Evolutionary conservation across 495 filamentous ascomycete genomes (phyloP).

Genomic region (Podospora didyma): DNA sequence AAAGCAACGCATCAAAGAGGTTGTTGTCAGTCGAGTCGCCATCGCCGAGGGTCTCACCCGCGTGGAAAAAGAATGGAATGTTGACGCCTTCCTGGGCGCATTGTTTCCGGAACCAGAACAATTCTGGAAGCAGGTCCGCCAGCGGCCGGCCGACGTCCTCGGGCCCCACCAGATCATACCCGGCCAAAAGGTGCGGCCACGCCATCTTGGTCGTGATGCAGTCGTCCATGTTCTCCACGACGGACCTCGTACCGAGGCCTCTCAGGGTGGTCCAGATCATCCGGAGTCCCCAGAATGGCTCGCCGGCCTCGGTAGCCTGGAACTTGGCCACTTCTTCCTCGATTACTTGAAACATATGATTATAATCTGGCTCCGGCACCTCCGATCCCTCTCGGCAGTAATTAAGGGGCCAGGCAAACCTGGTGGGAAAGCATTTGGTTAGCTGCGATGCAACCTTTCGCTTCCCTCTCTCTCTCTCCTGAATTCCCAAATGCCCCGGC

Average conservation of each 20-base stretch:
- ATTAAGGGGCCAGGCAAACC: conserved; percentile 56
- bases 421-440: conserved; percentile 12
- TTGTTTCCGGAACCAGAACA: conserved; percentile 89
- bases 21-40: conserved; percentile 75
- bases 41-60: conserved; percentile 78
- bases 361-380: conserved; percentile 55
- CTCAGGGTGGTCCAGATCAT: conserved; percentile 85
- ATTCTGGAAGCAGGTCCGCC: conserved; percentile 68
- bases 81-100: conserved; percentile 74
- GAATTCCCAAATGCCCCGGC: too few relatives aligned
- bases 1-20: conserved; percentile 82
- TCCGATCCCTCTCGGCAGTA: conserved; percentile 59
- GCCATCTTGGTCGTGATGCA: conserved; percentile 75
- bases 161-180: conserved; percentile 85
- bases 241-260: conserved; percentile 52
- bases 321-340: conserved; percentile 78
- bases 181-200: conserved; percentile 77
- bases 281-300: conserved; percentile 76
- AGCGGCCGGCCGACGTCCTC: conserved; percentile 76
- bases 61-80: conserved; percentile 96
- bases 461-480: neutral
- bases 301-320: conserved; percentile 60
- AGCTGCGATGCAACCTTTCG: neutral
- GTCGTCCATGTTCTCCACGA: conserved; percentile 76
- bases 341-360: conserved; percentile 63